phyloP scores from a whole-genome alignment of 2,329 filamentous ascomycete species.

The Sordariomycetes sp. region DNA sequence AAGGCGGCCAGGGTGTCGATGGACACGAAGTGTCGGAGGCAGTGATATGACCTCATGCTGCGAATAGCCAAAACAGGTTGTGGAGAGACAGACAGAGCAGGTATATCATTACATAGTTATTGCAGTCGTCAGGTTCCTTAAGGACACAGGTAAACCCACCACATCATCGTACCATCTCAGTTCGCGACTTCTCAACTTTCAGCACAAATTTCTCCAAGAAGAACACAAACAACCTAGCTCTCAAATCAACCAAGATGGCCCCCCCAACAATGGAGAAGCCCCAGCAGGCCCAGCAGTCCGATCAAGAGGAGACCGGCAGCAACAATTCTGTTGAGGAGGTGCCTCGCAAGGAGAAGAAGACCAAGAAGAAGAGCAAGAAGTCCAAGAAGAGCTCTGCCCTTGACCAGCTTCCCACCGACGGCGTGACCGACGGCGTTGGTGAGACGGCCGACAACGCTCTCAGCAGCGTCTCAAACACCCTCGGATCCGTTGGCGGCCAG shows the following conservation, averaged over 20 bases:
- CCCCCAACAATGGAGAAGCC: slow-evolving; percentile 8
- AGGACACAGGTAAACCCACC: too few relatives aligned
- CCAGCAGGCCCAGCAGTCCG: slow-evolving; percentile 4
- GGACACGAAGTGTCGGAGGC: not conserved
- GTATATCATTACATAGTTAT: not conserved
- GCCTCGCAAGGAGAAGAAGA: slow-evolving; percentile 13
- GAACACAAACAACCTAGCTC: not conserved
- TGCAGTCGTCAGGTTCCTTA: too few relatives aligned
- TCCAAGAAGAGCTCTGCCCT: slow-evolving; percentile 18
- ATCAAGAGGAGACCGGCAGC: slow-evolving; percentile 4
- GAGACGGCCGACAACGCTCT: slow-evolving; percentile 25
- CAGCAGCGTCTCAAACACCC: slow-evolving; percentile 27
- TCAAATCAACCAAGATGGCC: slow-evolving; percentile 4
- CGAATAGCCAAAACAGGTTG: not conserved
- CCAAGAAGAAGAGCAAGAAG: slow-evolving; percentile 20
- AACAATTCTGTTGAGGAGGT: slow-evolving; percentile 4
- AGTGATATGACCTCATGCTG: not conserved
- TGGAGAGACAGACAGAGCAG: not conserved
- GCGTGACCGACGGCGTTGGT: slow-evolving; percentile 23
- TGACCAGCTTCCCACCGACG: slow-evolving; percentile 20
- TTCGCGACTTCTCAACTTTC: too few relatives aligned
- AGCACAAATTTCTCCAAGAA: too few relatives aligned
- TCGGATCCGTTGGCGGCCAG: slow-evolving; percentile 28
- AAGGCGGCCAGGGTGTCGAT: too few relatives aligned
- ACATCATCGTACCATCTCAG: too few relatives aligned